Evolutionary conservation across 2,329 filamentous ascomycete genomes (phyloP).

Genomic region (Hymenoscyphus scutula): DNA sequence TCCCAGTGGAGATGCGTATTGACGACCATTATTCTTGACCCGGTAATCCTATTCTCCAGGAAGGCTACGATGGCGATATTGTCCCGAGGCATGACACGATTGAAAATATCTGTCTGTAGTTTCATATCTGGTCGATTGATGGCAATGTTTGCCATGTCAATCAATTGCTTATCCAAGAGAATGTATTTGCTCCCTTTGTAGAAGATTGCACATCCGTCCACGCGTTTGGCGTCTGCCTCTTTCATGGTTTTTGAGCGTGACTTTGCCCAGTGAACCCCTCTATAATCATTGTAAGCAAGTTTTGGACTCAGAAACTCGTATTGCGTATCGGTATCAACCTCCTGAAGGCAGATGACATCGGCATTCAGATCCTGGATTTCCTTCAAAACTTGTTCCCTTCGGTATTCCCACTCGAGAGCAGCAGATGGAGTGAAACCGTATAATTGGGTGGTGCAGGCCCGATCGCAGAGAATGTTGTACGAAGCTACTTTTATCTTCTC

Average conservation of each 20-base stretch:
- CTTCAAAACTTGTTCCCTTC: slow-evolving; percentile 76
- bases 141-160: slow-evolving; percentile 87
- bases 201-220: slow-evolving; percentile 96
- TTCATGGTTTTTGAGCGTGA: slow-evolving; percentile 87
- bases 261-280: slow-evolving; percentile 90
- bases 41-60: slow-evolving; percentile 86
- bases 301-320: slow-evolving; percentile 88
- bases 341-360: slow-evolving; percentile 90
- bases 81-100: slow-evolving; percentile 96
- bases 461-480: slow-evolving; percentile 95
- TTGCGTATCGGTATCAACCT: slow-evolving; percentile 89
- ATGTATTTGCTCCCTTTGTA: slow-evolving; percentile 96
- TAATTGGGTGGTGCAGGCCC: slow-evolving; percentile 78
- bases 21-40: slow-evolving; percentile 86
- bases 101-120: slow-evolving; percentile 95
- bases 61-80: slow-evolving; percentile 92
- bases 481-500: slow-evolving; percentile 83
- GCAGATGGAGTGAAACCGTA: slow-evolving; percentile 88
- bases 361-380: slow-evolving; percentile 78
- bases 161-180: slow-evolving; percentile 86
- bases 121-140: slow-evolving; percentile 97
- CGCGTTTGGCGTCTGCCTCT: slow-evolving; percentile 81
- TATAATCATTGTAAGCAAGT: slow-evolving; percentile 84
- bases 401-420: slow-evolving; percentile 83
- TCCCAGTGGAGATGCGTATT: slow-evolving; percentile 98